phyloP scores from a whole-genome alignment of 257 asterid species.

The Solanum bulbocastanum region DNA sequence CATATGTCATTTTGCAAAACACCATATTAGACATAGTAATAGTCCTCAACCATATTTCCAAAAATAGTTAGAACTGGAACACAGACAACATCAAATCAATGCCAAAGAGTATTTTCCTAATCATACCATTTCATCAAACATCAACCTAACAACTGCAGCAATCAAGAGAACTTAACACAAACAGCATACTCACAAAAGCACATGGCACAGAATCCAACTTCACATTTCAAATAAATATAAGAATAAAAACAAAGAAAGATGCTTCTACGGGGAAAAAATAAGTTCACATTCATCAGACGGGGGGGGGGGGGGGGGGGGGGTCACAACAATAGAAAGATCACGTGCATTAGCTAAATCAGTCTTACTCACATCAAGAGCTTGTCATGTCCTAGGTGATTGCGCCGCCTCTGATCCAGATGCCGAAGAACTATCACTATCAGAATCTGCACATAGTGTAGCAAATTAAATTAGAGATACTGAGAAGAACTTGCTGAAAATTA shows the following conservation, averaged over 20 bases:
- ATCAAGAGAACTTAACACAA: neutral
- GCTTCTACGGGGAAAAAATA: neutral
- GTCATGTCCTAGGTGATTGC: slow-evolving; percentile 40
- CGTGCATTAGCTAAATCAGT: slow-evolving; percentile 7
- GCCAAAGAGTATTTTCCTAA: neutral
- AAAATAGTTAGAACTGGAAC: neutral
- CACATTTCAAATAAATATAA: neutral
- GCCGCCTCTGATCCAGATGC: slow-evolving; percentile 58
- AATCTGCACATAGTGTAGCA: slow-evolving; percentile 34
- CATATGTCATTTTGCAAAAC: neutral
- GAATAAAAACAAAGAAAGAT: neutral
- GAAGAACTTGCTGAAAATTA: neutral
- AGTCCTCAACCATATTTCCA: neutral
- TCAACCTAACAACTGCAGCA: neutral
- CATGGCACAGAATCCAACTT: neutral
- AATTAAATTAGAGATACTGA: neutral
- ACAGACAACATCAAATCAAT: neutral
- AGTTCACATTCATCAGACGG: neutral
- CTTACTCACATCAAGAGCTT: slow-evolving; percentile 5
- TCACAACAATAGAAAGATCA: neutral
- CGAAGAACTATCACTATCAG: slow-evolving; percentile 73
- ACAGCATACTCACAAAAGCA: neutral
- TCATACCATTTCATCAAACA: neutral
- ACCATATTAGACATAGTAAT: neutral
- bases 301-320: neutral